Evolutionary conservation across 1,284 basidiomycete species (phyloP).

Genomic region (Exobasidium rhododendri): DNA sequence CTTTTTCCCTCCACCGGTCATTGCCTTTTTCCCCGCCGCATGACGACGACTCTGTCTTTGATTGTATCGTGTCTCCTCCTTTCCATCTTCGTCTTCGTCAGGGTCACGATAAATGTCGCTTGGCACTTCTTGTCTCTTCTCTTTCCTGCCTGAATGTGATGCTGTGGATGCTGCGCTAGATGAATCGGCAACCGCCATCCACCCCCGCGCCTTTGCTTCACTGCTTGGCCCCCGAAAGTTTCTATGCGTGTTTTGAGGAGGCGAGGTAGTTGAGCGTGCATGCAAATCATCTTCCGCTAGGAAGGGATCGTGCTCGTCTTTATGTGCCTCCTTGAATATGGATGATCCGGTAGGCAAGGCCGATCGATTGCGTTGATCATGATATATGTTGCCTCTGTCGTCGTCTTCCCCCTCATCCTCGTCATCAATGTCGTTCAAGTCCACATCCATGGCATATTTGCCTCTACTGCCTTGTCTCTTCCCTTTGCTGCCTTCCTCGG

Average conservation of each 20-base stretch:
- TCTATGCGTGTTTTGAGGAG: neutral
- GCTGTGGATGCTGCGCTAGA: slow-evolving; percentile 6
- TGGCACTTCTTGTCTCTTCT: neutral
- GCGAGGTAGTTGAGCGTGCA: neutral
- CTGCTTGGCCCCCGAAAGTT: neutral
- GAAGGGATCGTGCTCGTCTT: slow-evolving; percentile 16
- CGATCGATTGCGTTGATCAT: neutral
- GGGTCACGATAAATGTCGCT: slow-evolving; percentile 12
- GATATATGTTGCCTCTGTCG: neutral
- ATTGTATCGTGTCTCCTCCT: neutral
- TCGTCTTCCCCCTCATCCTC: slow-evolving; percentile 20
- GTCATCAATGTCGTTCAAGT: slow-evolving; percentile 5
- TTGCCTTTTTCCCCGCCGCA: neutral
- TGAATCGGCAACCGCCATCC: slow-evolving; percentile 14
- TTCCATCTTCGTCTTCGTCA: slow-evolving; percentile 3
- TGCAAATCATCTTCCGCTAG: slow-evolving; percentile 13
- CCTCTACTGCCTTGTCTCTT: neutral
- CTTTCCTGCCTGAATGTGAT: neutral
- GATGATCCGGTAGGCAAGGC: neutral
- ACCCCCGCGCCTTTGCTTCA: slow-evolving; percentile 11
- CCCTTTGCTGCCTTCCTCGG: neutral
- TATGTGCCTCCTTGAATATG: neutral
- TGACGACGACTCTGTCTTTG: neutral
- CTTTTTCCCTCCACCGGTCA: slow-evolving; percentile 1
- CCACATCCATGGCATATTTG: neutral